A percentile compares a stretch with the other conserved stretches of the same genome.
Conservation (phyloP, 2,329 filamentous ascomycete genomes). For the Venturia aucupariae region DNA sequence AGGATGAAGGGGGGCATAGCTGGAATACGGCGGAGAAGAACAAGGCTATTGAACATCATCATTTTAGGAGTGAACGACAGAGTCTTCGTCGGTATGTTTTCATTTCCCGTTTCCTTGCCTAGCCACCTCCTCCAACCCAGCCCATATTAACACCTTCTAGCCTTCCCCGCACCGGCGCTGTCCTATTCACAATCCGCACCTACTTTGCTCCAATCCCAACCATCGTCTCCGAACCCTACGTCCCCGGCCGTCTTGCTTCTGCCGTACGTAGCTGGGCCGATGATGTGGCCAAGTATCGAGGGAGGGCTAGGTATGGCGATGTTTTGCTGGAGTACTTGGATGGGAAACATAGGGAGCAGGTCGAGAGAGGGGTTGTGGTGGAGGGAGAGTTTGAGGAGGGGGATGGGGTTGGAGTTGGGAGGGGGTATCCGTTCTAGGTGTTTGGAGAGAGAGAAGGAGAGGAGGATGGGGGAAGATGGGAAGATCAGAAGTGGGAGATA, state of each 20-base stretch:
- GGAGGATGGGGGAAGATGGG: too few species aligned
- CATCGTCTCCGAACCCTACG: slow-evolving; percentile 61
- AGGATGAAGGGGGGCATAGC: slow-evolving; percentile 54
- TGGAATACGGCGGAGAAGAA: slow-evolving; percentile 73
- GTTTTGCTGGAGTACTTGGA: slow-evolving; percentile 72
- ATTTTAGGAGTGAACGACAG: slow-evolving; percentile 69
- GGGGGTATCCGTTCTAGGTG: not conserved
- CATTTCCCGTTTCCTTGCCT: too few species aligned
- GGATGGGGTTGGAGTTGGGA: not conserved
- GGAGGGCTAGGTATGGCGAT: slow-evolving; percentile 61
- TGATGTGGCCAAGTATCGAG: slow-evolving; percentile 70
- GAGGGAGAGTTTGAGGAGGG: slow-evolving; percentile 46
- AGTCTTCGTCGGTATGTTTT: slow-evolving; percentile 48
- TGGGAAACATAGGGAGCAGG: slow-evolving; percentile 61
- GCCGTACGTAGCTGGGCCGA: slow-evolving; percentile 74
- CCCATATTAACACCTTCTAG: slow-evolving; percentile 41
- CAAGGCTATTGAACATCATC: slow-evolving; percentile 61
- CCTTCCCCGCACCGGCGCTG: slow-evolving; percentile 36
- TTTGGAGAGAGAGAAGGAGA: too few species aligned
- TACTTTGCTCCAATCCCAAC: slow-evolving; percentile 67
- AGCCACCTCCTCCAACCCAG: slow-evolving; percentile 22
- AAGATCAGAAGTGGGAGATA: too few species aligned
- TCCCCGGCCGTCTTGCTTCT: slow-evolving; percentile 68
- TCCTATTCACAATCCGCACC: slow-evolving; percentile 68
- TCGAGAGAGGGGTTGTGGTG: slow-evolving; percentile 55